Evolutionary conservation across 116 monocot genomes (phyloP).

Genomic region (Trichopus zeylanicus): DNA sequence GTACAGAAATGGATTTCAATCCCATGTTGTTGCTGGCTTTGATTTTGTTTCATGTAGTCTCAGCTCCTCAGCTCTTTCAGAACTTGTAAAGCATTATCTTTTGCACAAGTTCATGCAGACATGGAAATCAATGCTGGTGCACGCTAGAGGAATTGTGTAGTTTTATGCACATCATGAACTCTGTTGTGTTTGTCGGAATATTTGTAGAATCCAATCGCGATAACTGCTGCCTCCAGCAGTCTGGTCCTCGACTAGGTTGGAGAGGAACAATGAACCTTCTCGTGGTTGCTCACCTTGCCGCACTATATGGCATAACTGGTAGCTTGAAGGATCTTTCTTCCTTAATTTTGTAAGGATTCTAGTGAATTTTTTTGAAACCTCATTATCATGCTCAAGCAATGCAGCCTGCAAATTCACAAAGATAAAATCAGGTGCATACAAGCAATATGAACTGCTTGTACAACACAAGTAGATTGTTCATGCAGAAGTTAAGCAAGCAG

Average conservation of each 20-base stretch:
- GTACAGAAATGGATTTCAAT: neutral
- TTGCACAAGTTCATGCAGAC: neutral
- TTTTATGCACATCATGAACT: constrained; percentile 8
- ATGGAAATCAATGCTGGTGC: neutral
- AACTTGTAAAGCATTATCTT: neutral
- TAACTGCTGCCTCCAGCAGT: constrained; percentile 39
- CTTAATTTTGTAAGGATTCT: constrained; percentile 36
- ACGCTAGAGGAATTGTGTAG: neutral
- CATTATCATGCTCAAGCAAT: constrained; percentile 38
- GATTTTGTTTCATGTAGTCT: neutral
- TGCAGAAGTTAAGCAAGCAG: no score
- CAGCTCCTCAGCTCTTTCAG: neutral
- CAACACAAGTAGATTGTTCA: neutral
- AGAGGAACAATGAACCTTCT: constrained; percentile 54
- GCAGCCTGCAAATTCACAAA: constrained; percentile 24
- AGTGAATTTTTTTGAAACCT: constrained; percentile 44
- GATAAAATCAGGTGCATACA: neutral
- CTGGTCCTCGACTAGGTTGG: constrained; percentile 78
- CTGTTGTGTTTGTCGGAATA: constrained; percentile 67
- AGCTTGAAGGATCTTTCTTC: constrained; percentile 39
- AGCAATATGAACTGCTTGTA: no score
- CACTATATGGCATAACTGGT: constrained; percentile 54
- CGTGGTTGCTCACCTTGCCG: constrained; percentile 85
- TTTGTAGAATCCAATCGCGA: constrained; percentile 75
- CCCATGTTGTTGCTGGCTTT: neutral